A percentile compares a stretch with the other conserved stretches of the same genome.
These are phyloP conservation scores for Pseudonitzschia pungens DNA, from an alignment of 108 stramenopile species.

Conservation along the genomic window DNA sequence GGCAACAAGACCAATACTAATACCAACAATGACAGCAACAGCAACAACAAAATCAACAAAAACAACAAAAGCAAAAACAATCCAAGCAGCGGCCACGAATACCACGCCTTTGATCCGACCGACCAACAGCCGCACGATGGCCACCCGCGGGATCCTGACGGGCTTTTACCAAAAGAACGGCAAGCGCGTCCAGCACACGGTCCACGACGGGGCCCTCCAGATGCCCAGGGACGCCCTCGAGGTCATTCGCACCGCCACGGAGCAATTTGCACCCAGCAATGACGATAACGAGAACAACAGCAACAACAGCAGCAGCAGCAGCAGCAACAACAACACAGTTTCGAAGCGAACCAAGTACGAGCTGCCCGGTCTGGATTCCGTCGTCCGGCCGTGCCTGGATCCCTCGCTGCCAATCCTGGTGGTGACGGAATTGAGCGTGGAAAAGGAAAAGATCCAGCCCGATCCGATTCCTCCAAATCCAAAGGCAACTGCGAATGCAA, in stretches of 20 bases:
- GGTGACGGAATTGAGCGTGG: constrained; percentile 35
- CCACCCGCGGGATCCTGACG: constrained; percentile 61
- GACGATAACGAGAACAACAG: too few relatives aligned
- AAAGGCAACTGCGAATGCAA: too few relatives aligned
- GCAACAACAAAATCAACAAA: not conserved
- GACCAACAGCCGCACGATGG: constrained; percentile 33
- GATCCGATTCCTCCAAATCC: too few relatives aligned
- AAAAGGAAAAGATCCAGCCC: too few relatives aligned
- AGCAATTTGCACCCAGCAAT: not conserved
- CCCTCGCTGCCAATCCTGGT: constrained; percentile 17
- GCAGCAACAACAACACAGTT: not conserved
- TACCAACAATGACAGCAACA: not conserved
- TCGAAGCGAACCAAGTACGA: not conserved
- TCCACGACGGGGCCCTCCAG: constrained; percentile 71
- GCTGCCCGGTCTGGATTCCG: constrained; percentile 46
- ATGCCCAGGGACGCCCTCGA: constrained; percentile 58
- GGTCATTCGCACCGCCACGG: constrained; percentile 36
- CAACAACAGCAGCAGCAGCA: not conserved
- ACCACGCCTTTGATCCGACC: constrained; percentile 26
- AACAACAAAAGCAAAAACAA: too few relatives aligned
- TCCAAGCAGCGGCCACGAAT: too few relatives aligned
- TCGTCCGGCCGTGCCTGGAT: constrained; percentile 46
- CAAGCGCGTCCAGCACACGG: constrained; percentile 56
- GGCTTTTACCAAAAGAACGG: constrained; percentile 60
- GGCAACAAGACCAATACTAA: constrained; percentile 7